Evolutionary conservation across 2,329 filamentous ascomycete species (phyloP).

Genomic region (Trichoderma sp.): DNA sequence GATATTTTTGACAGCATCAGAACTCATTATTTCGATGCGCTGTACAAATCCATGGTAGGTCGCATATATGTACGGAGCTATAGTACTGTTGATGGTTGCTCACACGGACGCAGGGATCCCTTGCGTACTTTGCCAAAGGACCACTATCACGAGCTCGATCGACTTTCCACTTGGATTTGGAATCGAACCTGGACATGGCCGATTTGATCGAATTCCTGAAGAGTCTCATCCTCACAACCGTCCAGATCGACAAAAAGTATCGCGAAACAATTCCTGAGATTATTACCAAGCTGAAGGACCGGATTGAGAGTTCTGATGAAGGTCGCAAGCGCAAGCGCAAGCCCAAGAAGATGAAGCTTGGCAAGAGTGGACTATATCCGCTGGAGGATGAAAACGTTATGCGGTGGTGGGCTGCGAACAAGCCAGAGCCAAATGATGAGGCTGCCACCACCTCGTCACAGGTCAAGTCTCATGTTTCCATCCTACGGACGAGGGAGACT

Average conservation of each 20-base stretch:
- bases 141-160: slow-evolving; percentile 72
- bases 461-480: slow-evolving; percentile 60
- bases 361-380: slow-evolving; percentile 66
- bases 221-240: slow-evolving; percentile 62
- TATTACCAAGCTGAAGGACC: slow-evolving; percentile 54
- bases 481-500: slow-evolving; percentile 71
- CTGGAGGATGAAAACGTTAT: slow-evolving; percentile 62
- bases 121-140: slow-evolving; percentile 82
- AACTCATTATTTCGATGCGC: slow-evolving; percentile 55
- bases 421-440: slow-evolving; percentile 51
- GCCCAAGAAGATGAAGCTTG: slow-evolving; percentile 62
- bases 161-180: slow-evolving; percentile 62
- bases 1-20: slow-evolving; percentile 58
- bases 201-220: slow-evolving; percentile 69
- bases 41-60: slow-evolving; percentile 62
- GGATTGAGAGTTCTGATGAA: slow-evolving; percentile 55
- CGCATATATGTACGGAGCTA: not conserved
- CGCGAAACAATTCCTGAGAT: slow-evolving; percentile 65
- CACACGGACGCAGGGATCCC: slow-evolving; percentile 56
- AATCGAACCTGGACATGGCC: slow-evolving; percentile 57
- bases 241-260: slow-evolving; percentile 76
- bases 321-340: slow-evolving; percentile 48
- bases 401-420: slow-evolving; percentile 66
- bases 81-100: not conserved
- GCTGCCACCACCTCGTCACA: slow-evolving; percentile 47